These are phyloP conservation scores for Petrea volubilis DNA, from an alignment of 257 asterid species.

Conservation along the genomic window DNA sequence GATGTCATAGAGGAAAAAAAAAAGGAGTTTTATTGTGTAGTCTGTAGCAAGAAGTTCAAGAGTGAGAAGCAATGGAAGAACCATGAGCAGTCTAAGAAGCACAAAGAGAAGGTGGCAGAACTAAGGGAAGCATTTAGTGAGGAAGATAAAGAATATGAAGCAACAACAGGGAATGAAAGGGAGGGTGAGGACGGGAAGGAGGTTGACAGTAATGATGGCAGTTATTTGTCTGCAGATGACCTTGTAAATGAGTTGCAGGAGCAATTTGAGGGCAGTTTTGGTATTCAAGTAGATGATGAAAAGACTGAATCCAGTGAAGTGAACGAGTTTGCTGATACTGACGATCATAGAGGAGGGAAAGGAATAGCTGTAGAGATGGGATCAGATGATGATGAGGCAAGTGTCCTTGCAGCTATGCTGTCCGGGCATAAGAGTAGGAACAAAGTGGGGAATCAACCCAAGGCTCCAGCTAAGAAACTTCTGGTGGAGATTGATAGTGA, in stretches of 20 bases:
- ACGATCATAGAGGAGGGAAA: constrained; percentile 27
- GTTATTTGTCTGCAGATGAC: constrained; percentile 59
- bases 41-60: constrained; percentile 90
- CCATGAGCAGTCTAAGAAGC: constrained; percentile 96
- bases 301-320: constrained; percentile 39
- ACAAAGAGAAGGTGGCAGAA: constrained; percentile 88
- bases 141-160: constrained; percentile 63
- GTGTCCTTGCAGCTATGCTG: constrained; percentile 80
- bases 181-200: constrained; percentile 38
- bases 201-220: constrained; percentile 34
- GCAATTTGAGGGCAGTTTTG: constrained; percentile 44
- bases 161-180: constrained; percentile 31
- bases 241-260: constrained; percentile 48
- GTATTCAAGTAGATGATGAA: constrained; percentile 44
- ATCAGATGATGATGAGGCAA: constrained; percentile 64
- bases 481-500: constrained; percentile 43
- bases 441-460: constrained; percentile 35
- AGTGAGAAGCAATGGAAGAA: constrained; percentile 98
- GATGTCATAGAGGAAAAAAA: constrained; percentile 54
- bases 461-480: constrained; percentile 37
- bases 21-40: constrained; percentile 80
- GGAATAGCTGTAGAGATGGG: constrained; percentile 31
- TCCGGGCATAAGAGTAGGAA: constrained; percentile 57
- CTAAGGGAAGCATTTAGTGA: constrained; percentile 70
- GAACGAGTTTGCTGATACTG: constrained; percentile 25